Percentiles rank a stretch among this genome's conserved stretches.
Conservation (phyloP, 1,284 basidiomycete genomes). For the Coniferiporia weirii region DNA sequence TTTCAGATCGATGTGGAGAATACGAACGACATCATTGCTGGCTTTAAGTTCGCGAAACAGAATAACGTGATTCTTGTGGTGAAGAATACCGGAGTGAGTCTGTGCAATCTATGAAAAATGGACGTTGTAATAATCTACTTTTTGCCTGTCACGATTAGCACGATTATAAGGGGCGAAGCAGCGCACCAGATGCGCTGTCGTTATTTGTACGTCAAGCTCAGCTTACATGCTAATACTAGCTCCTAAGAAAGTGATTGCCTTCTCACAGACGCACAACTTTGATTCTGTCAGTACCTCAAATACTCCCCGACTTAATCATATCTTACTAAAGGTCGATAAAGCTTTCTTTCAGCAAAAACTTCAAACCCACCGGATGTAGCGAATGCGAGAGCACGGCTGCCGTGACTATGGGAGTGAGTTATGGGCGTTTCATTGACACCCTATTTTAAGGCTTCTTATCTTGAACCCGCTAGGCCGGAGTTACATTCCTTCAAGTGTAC, state of each 20-base stretch:
- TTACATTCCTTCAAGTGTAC: slow-evolving; percentile 23
- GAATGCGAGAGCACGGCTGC: neutral
- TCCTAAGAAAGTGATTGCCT: neutral
- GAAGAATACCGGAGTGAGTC: slow-evolving; percentile 24
- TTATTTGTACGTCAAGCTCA: slow-evolving; percentile 9
- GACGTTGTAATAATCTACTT: neutral
- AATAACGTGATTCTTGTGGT: slow-evolving; percentile 23
- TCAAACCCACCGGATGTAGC: neutral
- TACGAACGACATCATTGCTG: slow-evolving; percentile 20
- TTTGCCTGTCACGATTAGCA: slow-evolving; percentile 5
- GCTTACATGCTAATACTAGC: neutral
- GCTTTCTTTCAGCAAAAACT: neutral
- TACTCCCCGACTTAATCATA: neutral
- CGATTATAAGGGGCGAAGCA: slow-evolving; percentile 21
- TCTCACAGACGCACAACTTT: slow-evolving; percentile 16
- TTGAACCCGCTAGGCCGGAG: slow-evolving; percentile 22
- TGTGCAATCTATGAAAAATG: neutral
- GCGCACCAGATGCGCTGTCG: slow-evolving; percentile 17
- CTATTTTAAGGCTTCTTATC: neutral
- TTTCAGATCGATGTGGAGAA: slow-evolving; percentile 23
- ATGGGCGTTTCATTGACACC: neutral
- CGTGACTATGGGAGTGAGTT: neutral
- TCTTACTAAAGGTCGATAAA: neutral
- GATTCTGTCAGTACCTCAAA: slow-evolving; percentile 10
- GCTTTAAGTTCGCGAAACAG: slow-evolving; percentile 23